Evolutionary conservation across 2,329 filamentous ascomycete genomes (phyloP).

Genomic region (Colletotrichum orbiculare): DNA sequence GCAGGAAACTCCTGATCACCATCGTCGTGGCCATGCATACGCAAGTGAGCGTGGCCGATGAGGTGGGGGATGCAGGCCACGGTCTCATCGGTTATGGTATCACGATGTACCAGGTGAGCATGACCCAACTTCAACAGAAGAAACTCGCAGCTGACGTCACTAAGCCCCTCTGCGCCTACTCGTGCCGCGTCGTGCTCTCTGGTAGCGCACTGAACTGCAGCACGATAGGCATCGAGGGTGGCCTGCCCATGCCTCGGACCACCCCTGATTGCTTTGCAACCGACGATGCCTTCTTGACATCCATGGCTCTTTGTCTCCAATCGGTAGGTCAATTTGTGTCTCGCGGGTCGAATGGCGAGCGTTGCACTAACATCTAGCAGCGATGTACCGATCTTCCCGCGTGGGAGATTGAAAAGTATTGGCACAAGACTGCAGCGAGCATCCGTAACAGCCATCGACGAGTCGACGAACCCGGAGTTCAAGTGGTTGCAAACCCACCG

Average conservation of each 20-base stretch:
- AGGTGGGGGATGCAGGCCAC: constrained; percentile 25
- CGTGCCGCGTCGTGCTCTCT: constrained; percentile 46
- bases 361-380: constrained; percentile 34
- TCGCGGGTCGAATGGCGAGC: constrained; percentile 1
- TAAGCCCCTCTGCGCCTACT: constrained; percentile 44
- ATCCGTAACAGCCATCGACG: too few relatives aligned
- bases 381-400: constrained; percentile 46
- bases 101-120: constrained; percentile 46
- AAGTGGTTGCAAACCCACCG: too few relatives aligned
- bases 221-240: constrained; percentile 4
- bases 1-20: background rate
- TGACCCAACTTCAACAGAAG: too few relatives aligned
- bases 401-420: constrained; percentile 42
- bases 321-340: constrained; percentile 40
- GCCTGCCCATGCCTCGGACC: constrained; percentile 34
- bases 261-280: constrained; percentile 43
- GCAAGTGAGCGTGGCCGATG: background rate
- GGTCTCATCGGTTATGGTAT: constrained; percentile 51
- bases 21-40: constrained; percentile 1
- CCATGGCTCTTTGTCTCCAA: constrained; percentile 49
- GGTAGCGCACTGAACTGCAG: constrained; percentile 43
- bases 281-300: constrained; percentile 44
- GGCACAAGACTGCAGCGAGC: background rate
- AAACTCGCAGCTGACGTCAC: background rate
- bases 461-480: too few relatives aligned